A percentile compares a stretch with the other conserved stretches of the same genome.
Conservation (phyloP, 2,329 filamentous ascomycete species). For the Penicillium palitans region DNA sequence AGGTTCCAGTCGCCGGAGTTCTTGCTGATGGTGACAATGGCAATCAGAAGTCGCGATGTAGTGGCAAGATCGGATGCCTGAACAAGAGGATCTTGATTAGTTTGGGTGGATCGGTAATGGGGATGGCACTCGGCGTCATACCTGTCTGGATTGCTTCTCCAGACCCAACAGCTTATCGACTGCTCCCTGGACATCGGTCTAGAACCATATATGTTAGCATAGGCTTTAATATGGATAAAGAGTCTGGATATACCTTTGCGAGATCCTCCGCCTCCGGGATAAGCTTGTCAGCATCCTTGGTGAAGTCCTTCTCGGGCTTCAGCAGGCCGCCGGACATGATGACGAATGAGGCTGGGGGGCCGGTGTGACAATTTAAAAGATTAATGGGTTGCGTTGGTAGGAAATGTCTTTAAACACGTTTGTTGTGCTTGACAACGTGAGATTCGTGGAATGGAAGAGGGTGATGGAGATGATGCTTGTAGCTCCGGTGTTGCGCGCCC, state of each 20-base stretch:
- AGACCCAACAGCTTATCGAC: slow-evolving; percentile 89
- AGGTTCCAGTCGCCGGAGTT: slow-evolving; percentile 88
- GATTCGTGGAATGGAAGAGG: slow-evolving; percentile 13
- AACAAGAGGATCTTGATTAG: slow-evolving; percentile 13
- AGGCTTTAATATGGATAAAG: slow-evolving; percentile 8
- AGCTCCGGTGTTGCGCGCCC: slow-evolving; percentile 24
- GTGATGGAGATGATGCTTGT: slow-evolving; percentile 23
- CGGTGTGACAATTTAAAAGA: background rate
- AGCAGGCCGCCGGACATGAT: slow-evolving; percentile 79
- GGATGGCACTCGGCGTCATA: slow-evolving; percentile 44
- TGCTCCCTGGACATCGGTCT: slow-evolving; percentile 73
- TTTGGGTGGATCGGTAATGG: slow-evolving; percentile 3
- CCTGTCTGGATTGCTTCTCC: slow-evolving; percentile 97
- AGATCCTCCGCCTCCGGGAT: slow-evolving; percentile 88
- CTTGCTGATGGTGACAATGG: slow-evolving; percentile 93
- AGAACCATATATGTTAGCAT: slow-evolving; percentile 12
- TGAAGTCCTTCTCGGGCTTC: slow-evolving; percentile 98
- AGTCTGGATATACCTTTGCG: slow-evolving; percentile 66
- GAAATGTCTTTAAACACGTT: background rate
- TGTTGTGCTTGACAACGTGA: background rate
- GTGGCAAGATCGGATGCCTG: slow-evolving; percentile 94
- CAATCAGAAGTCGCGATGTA: slow-evolving; percentile 81
- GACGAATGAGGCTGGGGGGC: slow-evolving; percentile 25
- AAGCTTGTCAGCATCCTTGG: slow-evolving; percentile 89
- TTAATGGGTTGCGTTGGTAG: background rate